A percentile compares a stretch with the other conserved stretches of the same genome.
Conservation (phyloP, 2,329 filamentous ascomycete species). For the Ophiostoma tasmaniense region DNA sequence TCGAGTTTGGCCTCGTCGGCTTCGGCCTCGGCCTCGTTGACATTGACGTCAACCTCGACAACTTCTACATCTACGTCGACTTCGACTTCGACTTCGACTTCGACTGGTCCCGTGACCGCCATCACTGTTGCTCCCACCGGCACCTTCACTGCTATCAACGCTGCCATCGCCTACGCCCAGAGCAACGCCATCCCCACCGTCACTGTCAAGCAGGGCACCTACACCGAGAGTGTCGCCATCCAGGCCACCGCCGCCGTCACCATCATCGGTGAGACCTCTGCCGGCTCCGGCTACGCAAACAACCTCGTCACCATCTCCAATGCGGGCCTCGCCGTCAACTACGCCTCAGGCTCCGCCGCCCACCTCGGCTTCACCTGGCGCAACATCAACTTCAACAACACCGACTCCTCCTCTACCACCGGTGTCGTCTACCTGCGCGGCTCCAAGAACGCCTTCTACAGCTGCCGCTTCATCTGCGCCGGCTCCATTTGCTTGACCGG, state of each 20-base stretch:
- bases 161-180: constrained; percentile 36
- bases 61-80: not conserved
- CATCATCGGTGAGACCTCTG: not conserved
- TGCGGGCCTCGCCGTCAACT: constrained; percentile 15
- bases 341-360: constrained; percentile 11
- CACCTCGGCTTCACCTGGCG: constrained; percentile 25
- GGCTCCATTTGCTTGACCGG: constrained; percentile 27
- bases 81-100: not conserved
- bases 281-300: constrained; percentile 7
- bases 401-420: constrained; percentile 23
- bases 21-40: not conserved
- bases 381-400: constrained; percentile 34
- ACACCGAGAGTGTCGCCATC: constrained; percentile 35
- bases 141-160: constrained; percentile 37
- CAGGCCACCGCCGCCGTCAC: constrained; percentile 4
- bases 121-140: constrained; percentile 19
- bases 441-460: constrained; percentile 35
- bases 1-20: not conserved
- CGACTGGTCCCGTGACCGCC: not conserved
- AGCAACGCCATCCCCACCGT: constrained; percentile 35
- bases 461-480: constrained; percentile 35
- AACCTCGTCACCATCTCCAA: not conserved
- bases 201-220: constrained; percentile 36
- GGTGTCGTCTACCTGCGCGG: constrained; percentile 30
- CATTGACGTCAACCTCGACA: not conserved